Percentiles rank a stretch among this genome's conserved stretches.
Evolutionary conservation across 257 asterid genomes (phyloP).

Genomic region (Nicotiana noctiflora): DNA sequence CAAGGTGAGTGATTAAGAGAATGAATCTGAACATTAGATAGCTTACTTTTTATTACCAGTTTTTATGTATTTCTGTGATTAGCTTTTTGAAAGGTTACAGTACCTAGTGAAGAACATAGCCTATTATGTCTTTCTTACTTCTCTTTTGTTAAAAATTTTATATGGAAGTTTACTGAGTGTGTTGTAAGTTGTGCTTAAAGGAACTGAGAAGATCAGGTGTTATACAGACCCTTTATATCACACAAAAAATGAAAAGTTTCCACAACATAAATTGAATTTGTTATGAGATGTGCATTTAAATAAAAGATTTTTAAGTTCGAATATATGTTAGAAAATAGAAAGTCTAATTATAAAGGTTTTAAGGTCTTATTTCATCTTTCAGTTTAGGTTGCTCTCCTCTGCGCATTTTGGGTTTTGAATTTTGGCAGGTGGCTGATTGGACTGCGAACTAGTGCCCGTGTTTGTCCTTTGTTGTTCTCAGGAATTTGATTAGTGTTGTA

Average conservation of each 20-base stretch:
- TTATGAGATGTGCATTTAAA: neutral
- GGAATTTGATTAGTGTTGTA: neutral
- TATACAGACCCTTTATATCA: neutral
- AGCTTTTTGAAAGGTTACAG: neutral
- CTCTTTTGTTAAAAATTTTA: neutral
- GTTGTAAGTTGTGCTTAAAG: neutral
- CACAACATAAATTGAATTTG: neutral
- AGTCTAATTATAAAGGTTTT: neutral
- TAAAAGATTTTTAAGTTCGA: neutral
- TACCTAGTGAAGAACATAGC: neutral
- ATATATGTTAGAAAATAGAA: neutral
- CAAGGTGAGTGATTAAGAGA: neutral
- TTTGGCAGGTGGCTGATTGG: neutral
- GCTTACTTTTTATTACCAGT: neutral
- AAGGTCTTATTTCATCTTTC: constrained; percentile 1
- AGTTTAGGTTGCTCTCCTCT: neutral
- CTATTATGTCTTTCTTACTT: neutral
- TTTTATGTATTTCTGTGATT: neutral
- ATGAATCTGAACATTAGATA: neutral
- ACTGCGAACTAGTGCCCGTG: neutral
- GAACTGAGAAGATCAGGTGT: neutral
- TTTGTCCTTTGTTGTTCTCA: neutral
- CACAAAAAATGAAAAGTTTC: neutral
- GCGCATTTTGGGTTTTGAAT: constrained; percentile 2
- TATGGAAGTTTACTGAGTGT: neutral